A percentile compares a stretch with the other conserved stretches of the same genome.
Evolutionary conservation across 768 basidiomycete genomes (phyloP).

Genomic region (Boletus tylopilopsis): DNA sequence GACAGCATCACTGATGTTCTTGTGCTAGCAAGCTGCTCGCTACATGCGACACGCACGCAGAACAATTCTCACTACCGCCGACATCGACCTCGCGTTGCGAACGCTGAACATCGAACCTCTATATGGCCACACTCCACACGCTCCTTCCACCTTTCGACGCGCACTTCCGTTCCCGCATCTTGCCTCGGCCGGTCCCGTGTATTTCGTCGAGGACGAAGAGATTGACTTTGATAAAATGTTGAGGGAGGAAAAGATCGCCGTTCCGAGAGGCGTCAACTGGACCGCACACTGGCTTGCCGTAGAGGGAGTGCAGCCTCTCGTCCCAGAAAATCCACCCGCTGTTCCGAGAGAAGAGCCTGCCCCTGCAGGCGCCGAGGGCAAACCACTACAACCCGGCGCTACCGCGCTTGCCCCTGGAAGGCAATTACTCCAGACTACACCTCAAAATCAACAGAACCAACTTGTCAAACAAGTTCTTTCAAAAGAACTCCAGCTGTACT

Average conservation of each 20-base stretch:
- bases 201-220: constrained; percentile 95
- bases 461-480: constrained; percentile 92
- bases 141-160: constrained; percentile 38
- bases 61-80: constrained; percentile 83
- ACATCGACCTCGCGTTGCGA: constrained; percentile 91
- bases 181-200: constrained; percentile 64
- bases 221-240: constrained; percentile 93
- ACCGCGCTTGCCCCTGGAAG: constrained; percentile 21
- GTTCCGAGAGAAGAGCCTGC: constrained; percentile 54
- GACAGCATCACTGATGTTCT: neutral
- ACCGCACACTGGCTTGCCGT: constrained; percentile 98
- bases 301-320: constrained; percentile 95
- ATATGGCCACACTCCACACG: constrained; percentile 52
- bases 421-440: constrained; percentile 30
- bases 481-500: constrained; percentile 92
- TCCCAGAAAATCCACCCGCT: constrained; percentile 92
- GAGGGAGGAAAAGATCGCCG: constrained; percentile 76
- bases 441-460: constrained; percentile 59
- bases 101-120: constrained; percentile 96
- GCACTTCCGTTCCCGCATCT: constrained; percentile 44
- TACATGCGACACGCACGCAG: constrained; percentile 95
- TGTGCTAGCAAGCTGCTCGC: constrained; percentile 75
- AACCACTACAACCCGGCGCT: constrained; percentile 28
- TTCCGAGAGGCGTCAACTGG: constrained; percentile 82
- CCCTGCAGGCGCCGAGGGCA: constrained; percentile 24